These are phyloP conservation scores for Trichoderma afroharzianum DNA, from an alignment of 2,329 filamentous ascomycete genomes.

Conservation along the genomic window DNA sequence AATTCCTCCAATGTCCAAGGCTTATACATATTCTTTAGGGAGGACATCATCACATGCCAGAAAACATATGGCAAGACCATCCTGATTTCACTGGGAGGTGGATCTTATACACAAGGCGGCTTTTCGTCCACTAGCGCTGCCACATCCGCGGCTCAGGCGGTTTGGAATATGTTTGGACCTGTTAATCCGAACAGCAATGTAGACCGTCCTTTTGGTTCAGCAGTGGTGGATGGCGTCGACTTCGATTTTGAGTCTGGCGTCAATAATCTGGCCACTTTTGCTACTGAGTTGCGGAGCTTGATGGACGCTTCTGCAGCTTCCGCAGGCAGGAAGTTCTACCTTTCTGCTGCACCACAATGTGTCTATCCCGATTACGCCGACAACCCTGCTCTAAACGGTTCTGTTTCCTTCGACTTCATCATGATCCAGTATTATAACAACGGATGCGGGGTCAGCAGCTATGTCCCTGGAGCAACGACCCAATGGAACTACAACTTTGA, in stretches of 20 bases:
- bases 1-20: background rate
- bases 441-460: slow-evolving; percentile 57
- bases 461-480: slow-evolving; percentile 37
- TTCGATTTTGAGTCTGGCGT: slow-evolving; percentile 66
- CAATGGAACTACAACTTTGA: slow-evolving; percentile 59
- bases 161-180: slow-evolving; percentile 71
- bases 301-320: slow-evolving; percentile 46
- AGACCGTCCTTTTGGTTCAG: slow-evolving; percentile 63
- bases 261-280: slow-evolving; percentile 59
- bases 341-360: slow-evolving; percentile 67
- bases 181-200: slow-evolving; percentile 37
- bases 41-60: background rate
- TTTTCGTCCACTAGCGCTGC: slow-evolving; percentile 44
- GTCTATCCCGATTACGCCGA: slow-evolving; percentile 60
- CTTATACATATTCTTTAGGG: background rate
- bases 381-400: slow-evolving; percentile 50
- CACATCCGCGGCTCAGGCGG: slow-evolving; percentile 51
- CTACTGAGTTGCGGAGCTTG: slow-evolving; percentile 49
- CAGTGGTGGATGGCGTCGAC: slow-evolving; percentile 70
- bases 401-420: slow-evolving; percentile 56
- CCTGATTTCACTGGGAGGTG: background rate
- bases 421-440: slow-evolving; percentile 69
- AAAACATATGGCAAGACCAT: background rate
- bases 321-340: slow-evolving; percentile 53
- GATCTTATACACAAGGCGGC: background rate